These are phyloP conservation scores for Hypsizygus marmoreus DNA, from an alignment of 768 basidiomycete species.

Conservation along the genomic window DNA sequence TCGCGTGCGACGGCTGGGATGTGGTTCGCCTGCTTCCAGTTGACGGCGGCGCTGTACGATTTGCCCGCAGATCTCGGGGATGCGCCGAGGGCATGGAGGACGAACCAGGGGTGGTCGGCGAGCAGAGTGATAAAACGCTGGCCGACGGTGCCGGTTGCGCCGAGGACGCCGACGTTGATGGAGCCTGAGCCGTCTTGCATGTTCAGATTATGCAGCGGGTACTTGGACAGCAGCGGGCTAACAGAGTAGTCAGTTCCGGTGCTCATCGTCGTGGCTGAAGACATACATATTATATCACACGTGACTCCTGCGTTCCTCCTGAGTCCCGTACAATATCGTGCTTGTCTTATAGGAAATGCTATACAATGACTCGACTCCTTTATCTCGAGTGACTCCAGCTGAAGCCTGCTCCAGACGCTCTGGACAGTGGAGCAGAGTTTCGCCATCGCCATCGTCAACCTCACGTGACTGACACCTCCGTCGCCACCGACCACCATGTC, in stretches of 20 bases:
- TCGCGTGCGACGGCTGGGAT: constrained; percentile 67
- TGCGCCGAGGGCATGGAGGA: constrained; percentile 84
- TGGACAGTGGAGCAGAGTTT: too few relatives aligned
- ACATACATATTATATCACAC: constrained; percentile 9
- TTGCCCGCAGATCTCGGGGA: constrained; percentile 87
- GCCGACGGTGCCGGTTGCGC: constrained; percentile 93
- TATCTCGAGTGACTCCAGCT: too few relatives aligned
- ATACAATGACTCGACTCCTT: too few relatives aligned
- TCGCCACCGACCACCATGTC: constrained; percentile 38
- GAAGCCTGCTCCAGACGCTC: too few relatives aligned
- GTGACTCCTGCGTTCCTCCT: too few relatives aligned
- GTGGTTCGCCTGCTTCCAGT: constrained; percentile 85
- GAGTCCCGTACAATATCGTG: too few relatives aligned
- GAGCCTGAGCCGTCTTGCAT: constrained; percentile 34
- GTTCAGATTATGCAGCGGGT: constrained; percentile 34
- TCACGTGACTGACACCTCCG: constrained; percentile 14
- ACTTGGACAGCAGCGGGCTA: constrained; percentile 31
- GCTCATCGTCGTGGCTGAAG: constrained; percentile 16
- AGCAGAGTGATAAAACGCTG: constrained; percentile 94
- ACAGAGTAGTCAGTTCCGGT: constrained; percentile 23
- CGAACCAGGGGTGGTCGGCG: constrained; percentile 87
- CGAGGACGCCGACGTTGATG: constrained; percentile 70
- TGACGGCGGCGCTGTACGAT: constrained; percentile 67
- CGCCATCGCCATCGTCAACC: too few relatives aligned
- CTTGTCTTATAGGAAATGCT: too few relatives aligned